Evolutionary conservation across 2,329 filamentous ascomycete genomes (phyloP).

Genomic region (Verticillium alfalfae): DNA sequence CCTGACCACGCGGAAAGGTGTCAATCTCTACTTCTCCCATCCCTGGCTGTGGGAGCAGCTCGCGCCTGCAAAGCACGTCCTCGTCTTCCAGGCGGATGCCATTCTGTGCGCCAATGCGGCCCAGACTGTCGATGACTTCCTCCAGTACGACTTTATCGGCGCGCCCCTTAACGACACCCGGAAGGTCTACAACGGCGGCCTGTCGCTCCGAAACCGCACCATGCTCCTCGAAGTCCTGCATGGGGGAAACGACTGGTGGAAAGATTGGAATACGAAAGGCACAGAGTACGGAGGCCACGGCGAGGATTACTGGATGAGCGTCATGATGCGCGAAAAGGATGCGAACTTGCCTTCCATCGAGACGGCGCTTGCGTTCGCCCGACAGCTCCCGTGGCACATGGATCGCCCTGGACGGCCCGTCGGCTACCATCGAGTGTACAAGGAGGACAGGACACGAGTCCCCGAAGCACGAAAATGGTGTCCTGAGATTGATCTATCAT

Average conservation of each 20-base stretch:
- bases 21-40: constrained; percentile 14
- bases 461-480: not conserved
- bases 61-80: constrained; percentile 22
- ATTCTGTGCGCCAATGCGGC: constrained; percentile 25
- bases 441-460: not conserved
- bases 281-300: not conserved
- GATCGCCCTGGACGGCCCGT: not conserved
- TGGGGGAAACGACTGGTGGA: not conserved
- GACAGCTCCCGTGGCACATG: too few relatives aligned
- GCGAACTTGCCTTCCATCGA: not conserved
- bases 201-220: constrained; percentile 23
- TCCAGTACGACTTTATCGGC: constrained; percentile 26
- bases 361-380: too few relatives aligned
- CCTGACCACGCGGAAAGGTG: not conserved
- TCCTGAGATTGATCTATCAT: not conserved
- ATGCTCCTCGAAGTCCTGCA: constrained; percentile 14
- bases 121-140: constrained; percentile 24
- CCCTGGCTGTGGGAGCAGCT: constrained; percentile 31
- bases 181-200: constrained; percentile 23
- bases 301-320: not conserved
- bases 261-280: not conserved
- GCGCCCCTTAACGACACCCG: constrained; percentile 8
- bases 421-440: not conserved
- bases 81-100: constrained; percentile 32
- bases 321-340: not conserved